Percentiles rank a stretch among this genome's conserved stretches.
Evolutionary conservation across 225 moss, liverwort and hornwort genomes (phyloP).

Genomic region (Pseudisothecium myosuroides): DNA sequence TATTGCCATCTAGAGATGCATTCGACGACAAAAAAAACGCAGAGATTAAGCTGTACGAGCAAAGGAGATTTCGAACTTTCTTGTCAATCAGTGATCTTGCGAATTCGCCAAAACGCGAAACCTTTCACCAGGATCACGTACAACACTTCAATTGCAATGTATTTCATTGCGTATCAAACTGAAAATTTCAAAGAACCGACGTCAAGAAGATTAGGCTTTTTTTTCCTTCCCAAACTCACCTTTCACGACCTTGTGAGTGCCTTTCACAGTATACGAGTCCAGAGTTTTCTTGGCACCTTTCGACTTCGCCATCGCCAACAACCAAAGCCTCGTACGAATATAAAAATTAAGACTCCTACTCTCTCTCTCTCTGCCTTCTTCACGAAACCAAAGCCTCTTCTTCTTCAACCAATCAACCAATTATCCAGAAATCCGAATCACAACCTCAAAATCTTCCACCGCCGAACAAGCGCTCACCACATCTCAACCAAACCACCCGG

Average conservation of each 20-base stretch:
- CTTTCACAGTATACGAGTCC: conserved; percentile 44
- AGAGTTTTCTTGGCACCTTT: conserved; percentile 43
- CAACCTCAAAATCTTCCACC: neutral
- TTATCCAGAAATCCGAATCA: neutral
- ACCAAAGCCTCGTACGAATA: neutral
- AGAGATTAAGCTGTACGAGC: neutral
- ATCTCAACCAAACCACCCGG: neutral
- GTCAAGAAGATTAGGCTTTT: neutral
- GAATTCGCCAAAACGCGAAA: neutral
- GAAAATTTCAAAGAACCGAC: neutral
- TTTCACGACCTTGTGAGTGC: conserved; percentile 48
- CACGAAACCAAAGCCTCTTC: neutral
- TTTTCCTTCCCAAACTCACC: conserved; percentile 5
- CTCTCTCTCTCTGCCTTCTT: neutral
- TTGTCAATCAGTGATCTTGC: neutral
- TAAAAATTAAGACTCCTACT: neutral
- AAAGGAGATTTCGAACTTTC: neutral
- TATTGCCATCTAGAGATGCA: neutral
- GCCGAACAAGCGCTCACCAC: neutral
- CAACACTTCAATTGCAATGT: neutral
- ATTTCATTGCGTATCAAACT: neutral
- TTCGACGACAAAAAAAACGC: neutral
- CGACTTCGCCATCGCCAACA: conserved; percentile 37
- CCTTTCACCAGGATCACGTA: neutral
- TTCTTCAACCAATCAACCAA: neutral